phyloP scores from a whole-genome alignment of 2,329 filamentous ascomycete species.

The Pyrenochaeta sp. region DNA sequence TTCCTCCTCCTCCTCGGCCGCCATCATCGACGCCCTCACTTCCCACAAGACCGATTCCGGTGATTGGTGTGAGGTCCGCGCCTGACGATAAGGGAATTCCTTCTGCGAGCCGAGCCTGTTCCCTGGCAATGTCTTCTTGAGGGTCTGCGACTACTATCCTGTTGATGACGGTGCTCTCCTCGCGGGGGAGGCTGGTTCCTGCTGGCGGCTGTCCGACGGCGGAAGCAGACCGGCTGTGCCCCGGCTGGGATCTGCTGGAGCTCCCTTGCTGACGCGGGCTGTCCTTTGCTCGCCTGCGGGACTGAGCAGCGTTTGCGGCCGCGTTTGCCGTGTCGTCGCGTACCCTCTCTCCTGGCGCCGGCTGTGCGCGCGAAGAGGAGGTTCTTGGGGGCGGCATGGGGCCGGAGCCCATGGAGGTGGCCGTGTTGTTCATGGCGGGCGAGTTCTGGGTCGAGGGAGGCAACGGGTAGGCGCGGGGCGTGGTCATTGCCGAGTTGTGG shows the following conservation, averaged over 20 bases:
- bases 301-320: conserved; percentile 41
- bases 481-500: conserved; percentile 43
- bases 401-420: conserved; percentile 63
- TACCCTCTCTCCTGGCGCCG: conserved; percentile 31
- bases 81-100: conserved; percentile 56
- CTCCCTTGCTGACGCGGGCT: conserved; percentile 46
- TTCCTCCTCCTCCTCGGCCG: conserved; percentile 50
- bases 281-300: conserved; percentile 59
- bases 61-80: conserved; percentile 54
- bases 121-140: conserved; percentile 74
- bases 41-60: conserved; percentile 58
- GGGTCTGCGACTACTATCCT: conserved; percentile 79
- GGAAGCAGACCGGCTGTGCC: conserved; percentile 54
- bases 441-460: conserved; percentile 53
- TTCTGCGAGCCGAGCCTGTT: conserved; percentile 73
- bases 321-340: conserved; percentile 27
- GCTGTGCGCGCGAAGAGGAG: conserved; percentile 70
- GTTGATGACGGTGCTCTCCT: conserved; percentile 81
- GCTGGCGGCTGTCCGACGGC: conserved; percentile 63
- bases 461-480: conserved; percentile 54
- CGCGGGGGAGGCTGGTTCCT: conserved; percentile 66
- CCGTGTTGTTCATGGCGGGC: conserved; percentile 55
- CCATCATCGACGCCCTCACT: conserved; percentile 60
- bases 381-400: conserved; percentile 79
- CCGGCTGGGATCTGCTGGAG: conserved; percentile 45